phyloP scores from a whole-genome alignment of 345 rosid genomes.

The Moricandia moricandioides region DNA sequence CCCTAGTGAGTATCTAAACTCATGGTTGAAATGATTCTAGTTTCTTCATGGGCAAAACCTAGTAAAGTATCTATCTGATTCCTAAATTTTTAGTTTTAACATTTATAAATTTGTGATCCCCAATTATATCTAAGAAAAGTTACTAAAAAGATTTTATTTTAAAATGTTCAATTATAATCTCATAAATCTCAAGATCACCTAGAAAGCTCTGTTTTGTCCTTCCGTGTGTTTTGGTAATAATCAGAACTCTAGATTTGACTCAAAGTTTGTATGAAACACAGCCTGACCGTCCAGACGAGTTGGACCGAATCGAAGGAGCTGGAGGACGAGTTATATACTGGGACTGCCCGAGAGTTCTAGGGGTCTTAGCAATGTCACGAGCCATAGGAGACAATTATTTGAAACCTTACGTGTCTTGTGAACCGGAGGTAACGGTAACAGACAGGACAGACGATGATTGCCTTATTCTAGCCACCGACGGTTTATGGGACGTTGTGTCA shows the following conservation, averaged over 20 bases:
- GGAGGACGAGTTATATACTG: slow-evolving; percentile 84
- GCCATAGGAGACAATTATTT: slow-evolving; percentile 85
- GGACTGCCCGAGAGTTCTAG: slow-evolving; percentile 77
- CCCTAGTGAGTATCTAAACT: background rate
- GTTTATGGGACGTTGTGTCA: slow-evolving; percentile 91
- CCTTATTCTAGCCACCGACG: slow-evolving; percentile 74
- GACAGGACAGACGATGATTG: slow-evolving; percentile 69
- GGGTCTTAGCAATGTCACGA: slow-evolving; percentile 83
- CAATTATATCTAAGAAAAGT: background rate
- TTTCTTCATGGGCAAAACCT: background rate
- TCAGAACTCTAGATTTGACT: background rate
- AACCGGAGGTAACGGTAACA: slow-evolving; percentile 64
- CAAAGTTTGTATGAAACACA: slow-evolving; percentile 21
- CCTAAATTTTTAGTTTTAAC: background rate
- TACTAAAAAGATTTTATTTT: too few species aligned
- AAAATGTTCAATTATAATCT: too few species aligned
- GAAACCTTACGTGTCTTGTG: slow-evolving; percentile 80
- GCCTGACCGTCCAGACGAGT: slow-evolving; percentile 91
- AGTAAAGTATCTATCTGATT: background rate
- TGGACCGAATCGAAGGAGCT: slow-evolving; percentile 66
- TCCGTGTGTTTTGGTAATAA: background rate
- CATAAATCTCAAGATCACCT: background rate
- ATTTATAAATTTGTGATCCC: background rate
- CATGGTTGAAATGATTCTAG: background rate
- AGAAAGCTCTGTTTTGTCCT: background rate